Evolutionary conservation across 2,329 filamentous ascomycete species (phyloP).

Genomic region (Lachnellula hyalina): DNA sequence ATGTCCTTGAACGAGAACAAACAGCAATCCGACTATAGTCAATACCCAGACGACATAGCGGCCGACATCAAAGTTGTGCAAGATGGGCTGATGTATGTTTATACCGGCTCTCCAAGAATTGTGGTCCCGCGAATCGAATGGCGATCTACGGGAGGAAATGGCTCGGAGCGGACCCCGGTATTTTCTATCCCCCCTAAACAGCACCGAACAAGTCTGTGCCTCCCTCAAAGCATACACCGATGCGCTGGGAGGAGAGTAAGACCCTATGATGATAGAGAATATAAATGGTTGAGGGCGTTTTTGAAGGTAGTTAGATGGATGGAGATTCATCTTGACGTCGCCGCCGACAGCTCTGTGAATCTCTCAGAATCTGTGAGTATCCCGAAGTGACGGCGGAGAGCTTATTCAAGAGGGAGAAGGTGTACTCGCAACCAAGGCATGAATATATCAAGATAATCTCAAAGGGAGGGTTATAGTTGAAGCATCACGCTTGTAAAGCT

Average conservation of each 20-base stretch:
- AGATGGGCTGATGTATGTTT: slow-evolving; percentile 5
- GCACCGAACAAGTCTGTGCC: no score
- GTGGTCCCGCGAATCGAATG: slow-evolving; percentile 6
- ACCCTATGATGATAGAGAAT: slow-evolving; percentile 12
- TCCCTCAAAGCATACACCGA: not conserved
- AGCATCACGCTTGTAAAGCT: no score
- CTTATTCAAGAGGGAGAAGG: no score
- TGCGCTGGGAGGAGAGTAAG: slow-evolving; percentile 2
- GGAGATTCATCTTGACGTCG: slow-evolving; percentile 8
- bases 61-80: slow-evolving; percentile 1
- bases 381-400: no score
- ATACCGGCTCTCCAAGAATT: slow-evolving; percentile 3
- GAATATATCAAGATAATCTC: no score
- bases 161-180: not conserved
- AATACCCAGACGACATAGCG: slow-evolving; percentile 7
- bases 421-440: no score
- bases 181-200: not conserved
- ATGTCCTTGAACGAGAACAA: not conserved
- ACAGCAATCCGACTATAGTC: not conserved
- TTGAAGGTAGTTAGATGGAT: slow-evolving; percentile 16
- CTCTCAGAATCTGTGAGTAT: no score
- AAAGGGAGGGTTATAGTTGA: no score
- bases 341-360: no score
- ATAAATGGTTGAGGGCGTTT: slow-evolving; percentile 16
- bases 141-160: not conserved